Percentiles rank a stretch among this genome's conserved stretches.
phyloP scores from a whole-genome alignment of 441 rosid species.

The Francoa sonchifolia region DNA sequence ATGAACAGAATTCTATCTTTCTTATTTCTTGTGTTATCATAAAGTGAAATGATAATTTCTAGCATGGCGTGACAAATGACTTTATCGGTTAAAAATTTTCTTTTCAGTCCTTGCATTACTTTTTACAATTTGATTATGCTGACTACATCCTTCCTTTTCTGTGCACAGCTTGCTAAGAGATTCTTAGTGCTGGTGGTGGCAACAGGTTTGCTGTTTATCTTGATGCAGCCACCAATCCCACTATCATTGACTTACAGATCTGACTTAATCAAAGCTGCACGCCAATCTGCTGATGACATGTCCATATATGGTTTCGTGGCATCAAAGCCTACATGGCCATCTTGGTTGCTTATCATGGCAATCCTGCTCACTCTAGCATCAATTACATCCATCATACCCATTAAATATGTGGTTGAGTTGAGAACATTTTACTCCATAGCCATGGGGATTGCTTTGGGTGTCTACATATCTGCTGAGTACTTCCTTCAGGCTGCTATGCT shows the following conservation, averaged over 20 bases:
- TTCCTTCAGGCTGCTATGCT: conserved; percentile 88
- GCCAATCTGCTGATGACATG: conserved; percentile 86
- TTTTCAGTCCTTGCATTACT: too few species aligned
- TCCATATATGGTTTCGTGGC: conserved; percentile 88
- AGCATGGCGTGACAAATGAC: too few species aligned
- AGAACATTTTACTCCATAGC: conserved; percentile 72
- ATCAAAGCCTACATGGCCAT: conserved; percentile 94
- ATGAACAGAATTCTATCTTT: too few species aligned
- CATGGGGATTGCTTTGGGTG: conserved; percentile 83
- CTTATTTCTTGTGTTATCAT: too few species aligned
- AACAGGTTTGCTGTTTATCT: conserved; percentile 71
- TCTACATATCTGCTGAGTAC: conserved; percentile 90
- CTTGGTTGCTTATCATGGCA: conserved; percentile 83
- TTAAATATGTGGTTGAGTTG: conserved; percentile 73
- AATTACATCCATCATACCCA: conserved; percentile 73
- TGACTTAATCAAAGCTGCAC: conserved; percentile 75
- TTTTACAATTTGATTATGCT: conserved; percentile 12
- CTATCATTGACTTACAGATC: conserved; percentile 81
- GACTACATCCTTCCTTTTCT: conserved; percentile 9
- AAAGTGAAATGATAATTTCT: too few species aligned
- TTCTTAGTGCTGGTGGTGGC: conserved; percentile 82
- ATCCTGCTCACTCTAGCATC: conserved; percentile 79
- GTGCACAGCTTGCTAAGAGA: conserved; percentile 81
- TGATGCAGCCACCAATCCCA: conserved; percentile 95
- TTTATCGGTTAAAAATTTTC: too few species aligned